Conservation (phyloP, 2,329 filamentous ascomycete genomes). For the Cryphonectria radicalis region DNA sequence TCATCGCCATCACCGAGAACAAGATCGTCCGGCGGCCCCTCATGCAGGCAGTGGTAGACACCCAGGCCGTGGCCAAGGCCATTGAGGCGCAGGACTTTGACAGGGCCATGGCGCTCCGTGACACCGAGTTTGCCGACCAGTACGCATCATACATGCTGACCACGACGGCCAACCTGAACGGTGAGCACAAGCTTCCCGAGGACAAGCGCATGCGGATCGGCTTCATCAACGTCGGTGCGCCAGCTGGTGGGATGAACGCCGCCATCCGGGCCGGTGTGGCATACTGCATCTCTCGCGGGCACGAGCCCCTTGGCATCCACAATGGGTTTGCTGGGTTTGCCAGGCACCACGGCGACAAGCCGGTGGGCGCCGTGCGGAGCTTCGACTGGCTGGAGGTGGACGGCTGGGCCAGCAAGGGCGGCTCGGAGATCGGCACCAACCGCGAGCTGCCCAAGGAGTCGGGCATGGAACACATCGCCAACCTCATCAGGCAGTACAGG, state of each 20-base stretch:
- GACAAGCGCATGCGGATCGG: slow-evolving; percentile 89
- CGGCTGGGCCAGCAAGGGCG: slow-evolving; percentile 92
- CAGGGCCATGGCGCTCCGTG: slow-evolving; percentile 83
- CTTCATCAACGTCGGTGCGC: slow-evolving; percentile 95
- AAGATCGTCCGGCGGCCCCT: slow-evolving; percentile 91
- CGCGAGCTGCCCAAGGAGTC: slow-evolving; percentile 85
- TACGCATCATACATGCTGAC: slow-evolving; percentile 90
- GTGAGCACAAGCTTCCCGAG: slow-evolving; percentile 66
- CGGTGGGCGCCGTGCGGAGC: slow-evolving; percentile 79
- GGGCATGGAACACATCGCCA: slow-evolving; percentile 81
- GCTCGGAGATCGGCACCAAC: slow-evolving; percentile 97
- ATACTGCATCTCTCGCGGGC: slow-evolving; percentile 90
- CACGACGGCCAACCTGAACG: slow-evolving; percentile 76
- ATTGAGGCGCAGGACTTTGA: slow-evolving; percentile 88
- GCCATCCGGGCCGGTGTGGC: slow-evolving; percentile 91
- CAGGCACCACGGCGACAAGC: slow-evolving; percentile 84
- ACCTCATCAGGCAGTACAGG: slow-evolving; percentile 81
- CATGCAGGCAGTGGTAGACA: slow-evolving; percentile 85
- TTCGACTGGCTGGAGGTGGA: slow-evolving; percentile 95
- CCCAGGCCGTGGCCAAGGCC: slow-evolving; percentile 79
- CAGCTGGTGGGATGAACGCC: slow-evolving; percentile 97
- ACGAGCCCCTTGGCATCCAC: slow-evolving; percentile 89
- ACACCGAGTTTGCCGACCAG: slow-evolving; percentile 93
- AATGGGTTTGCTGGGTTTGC: slow-evolving; percentile 96
- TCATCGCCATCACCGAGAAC: slow-evolving; percentile 97